phyloP scores from a whole-genome alignment of 306 rosid genomes.

The Cicer pinnatifidum region DNA sequence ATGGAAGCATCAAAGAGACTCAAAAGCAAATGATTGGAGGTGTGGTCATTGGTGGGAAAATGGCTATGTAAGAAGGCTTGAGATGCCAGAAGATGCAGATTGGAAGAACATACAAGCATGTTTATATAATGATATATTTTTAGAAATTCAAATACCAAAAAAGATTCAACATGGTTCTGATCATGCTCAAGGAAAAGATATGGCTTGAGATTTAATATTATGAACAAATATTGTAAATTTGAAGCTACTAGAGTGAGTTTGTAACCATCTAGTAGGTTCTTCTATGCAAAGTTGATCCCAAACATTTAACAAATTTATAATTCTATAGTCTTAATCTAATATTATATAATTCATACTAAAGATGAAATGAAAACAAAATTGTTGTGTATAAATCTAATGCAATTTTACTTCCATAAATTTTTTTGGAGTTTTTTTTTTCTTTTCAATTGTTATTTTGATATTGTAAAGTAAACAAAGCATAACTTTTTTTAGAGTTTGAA shows the following conservation, averaged over 20 bases:
- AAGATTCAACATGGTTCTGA: constrained; percentile 57
- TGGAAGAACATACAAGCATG: constrained; percentile 66
- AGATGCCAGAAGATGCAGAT: constrained; percentile 93
- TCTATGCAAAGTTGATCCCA: constrained; percentile 42
- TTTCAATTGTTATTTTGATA: background rate
- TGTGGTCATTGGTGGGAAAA: constrained; percentile 89
- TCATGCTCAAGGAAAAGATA: constrained; percentile 47
- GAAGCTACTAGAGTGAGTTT: constrained; percentile 45
- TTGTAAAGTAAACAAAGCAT: background rate
- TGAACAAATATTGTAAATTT: constrained; percentile 44
- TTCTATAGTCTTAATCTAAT: constrained; percentile 34
- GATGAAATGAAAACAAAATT: constrained; percentile 34
- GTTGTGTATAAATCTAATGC: constrained; percentile 1
- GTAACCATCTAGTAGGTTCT: constrained; percentile 44
- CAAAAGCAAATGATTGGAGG: constrained; percentile 73
- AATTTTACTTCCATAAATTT: background rate
- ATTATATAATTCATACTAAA: background rate
- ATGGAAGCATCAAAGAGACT: constrained; percentile 71
- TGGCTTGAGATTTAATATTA: constrained; percentile 47
- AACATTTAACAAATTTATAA: constrained; percentile 40
- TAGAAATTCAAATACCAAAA: constrained; percentile 75
- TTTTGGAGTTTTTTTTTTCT: background rate
- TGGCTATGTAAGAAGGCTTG: constrained; percentile 91
- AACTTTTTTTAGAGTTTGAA: no score
- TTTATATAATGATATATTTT: constrained; percentile 57